phyloP scores from a whole-genome alignment of 495 filamentous ascomycete species.

The Penicillium odoratum region DNA sequence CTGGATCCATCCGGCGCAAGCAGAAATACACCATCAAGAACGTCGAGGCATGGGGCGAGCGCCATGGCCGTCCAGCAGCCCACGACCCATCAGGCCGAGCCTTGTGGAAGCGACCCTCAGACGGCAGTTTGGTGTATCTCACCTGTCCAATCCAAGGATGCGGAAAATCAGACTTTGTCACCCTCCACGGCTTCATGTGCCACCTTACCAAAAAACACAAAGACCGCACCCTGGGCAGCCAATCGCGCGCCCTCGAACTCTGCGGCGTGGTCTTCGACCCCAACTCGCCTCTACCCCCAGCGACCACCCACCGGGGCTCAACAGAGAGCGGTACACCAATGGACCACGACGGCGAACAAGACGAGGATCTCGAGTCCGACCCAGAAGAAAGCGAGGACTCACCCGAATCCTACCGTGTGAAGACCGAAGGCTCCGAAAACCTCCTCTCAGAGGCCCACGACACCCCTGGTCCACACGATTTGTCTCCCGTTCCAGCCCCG shows the following conservation, averaged over 20 bases:
- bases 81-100: slow-evolving; percentile 46
- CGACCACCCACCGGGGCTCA: slow-evolving; percentile 39
- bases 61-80: slow-evolving; percentile 48
- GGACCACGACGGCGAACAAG: slow-evolving; percentile 32
- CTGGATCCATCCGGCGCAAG: slow-evolving; percentile 43
- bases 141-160: slow-evolving; percentile 47
- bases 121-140: slow-evolving; percentile 48
- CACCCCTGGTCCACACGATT: slow-evolving; percentile 7
- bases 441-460: background rate
- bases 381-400: slow-evolving; percentile 33
- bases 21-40: slow-evolving; percentile 55
- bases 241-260: slow-evolving; percentile 46
- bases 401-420: slow-evolving; percentile 25
- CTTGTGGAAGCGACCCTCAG: slow-evolving; percentile 49
- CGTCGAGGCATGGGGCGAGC: slow-evolving; percentile 51
- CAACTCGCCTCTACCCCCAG: slow-evolving; percentile 41
- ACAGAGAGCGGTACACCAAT: slow-evolving; percentile 37
- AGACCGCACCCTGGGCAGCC: slow-evolving; percentile 48
- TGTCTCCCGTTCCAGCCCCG: slow-evolving; percentile 18
- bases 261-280: slow-evolving; percentile 49
- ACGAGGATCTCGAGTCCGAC: slow-evolving; percentile 38
- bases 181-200: slow-evolving; percentile 51
- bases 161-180: slow-evolving; percentile 48
- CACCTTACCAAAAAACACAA: slow-evolving; percentile 53
- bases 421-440: slow-evolving; percentile 29